Conservation (phyloP, 2,329 filamentous ascomycete species). For the Aspergillus fijiensis region DNA sequence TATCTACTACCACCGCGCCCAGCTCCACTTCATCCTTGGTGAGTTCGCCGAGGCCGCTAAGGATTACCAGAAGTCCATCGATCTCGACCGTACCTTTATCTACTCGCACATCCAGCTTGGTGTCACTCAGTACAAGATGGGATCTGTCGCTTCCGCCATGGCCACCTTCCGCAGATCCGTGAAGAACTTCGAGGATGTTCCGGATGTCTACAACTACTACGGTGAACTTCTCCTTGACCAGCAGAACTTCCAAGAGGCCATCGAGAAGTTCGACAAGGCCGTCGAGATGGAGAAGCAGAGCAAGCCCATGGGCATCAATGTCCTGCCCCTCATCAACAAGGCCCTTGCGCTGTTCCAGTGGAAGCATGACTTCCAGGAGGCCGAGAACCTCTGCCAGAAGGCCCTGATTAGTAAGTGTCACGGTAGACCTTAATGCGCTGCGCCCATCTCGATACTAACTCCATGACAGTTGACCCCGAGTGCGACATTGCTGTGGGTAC, state of each 20-base stretch:
- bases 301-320: conserved; percentile 95
- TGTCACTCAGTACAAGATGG: conserved; percentile 99
- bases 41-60: conserved; percentile 92
- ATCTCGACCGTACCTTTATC: conserved; percentile 93
- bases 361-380: conserved; percentile 94
- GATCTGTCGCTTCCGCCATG: conserved; percentile 95
- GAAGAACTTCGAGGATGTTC: conserved; percentile 96
- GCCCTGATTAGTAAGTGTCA: conserved; percentile 81
- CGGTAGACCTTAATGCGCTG: not conserved
- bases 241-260: conserved; percentile 89
- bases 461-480: conserved; percentile 81
- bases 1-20: conserved; percentile 98
- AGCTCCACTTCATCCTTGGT: conserved; percentile 95
- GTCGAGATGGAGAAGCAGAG: conserved; percentile 97
- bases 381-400: conserved; percentile 95
- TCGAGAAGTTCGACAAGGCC: conserved; percentile 97
- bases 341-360: conserved; percentile 95
- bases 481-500: conserved; percentile 98
- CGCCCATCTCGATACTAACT: conserved; percentile 13
- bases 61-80: conserved; percentile 99
- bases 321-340: conserved; percentile 97
- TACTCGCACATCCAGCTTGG: conserved; percentile 99
- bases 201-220: conserved; percentile 99
- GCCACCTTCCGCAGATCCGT: conserved; percentile 95
- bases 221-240: conserved; percentile 96